Conservation (phyloP, 805 yeast genomes). For the Candida railenensis region DNA sequence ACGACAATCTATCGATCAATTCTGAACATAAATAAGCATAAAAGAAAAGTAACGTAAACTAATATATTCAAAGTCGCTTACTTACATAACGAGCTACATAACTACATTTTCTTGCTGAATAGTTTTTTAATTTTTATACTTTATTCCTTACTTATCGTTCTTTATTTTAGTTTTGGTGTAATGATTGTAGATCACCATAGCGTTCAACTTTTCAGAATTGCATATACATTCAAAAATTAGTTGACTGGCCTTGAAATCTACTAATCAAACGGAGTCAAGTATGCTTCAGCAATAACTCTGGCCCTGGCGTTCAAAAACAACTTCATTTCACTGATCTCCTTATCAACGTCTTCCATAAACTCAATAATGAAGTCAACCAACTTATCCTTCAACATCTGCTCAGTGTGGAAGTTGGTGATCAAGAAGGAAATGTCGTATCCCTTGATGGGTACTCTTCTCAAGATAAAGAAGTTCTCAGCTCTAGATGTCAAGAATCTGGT, state of each 20-base stretch:
- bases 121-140: no score
- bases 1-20: conserved; percentile 1
- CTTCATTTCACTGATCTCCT: conserved; percentile 98
- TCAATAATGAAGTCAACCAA: conserved; percentile 95
- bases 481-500: conserved; percentile 91
- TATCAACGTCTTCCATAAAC: conserved; percentile 98
- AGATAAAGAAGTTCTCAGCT: conserved; percentile 90
- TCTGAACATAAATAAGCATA: conserved; percentile 1
- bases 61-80: no score
- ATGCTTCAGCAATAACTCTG: conserved; percentile 95
- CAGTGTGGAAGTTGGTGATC: conserved; percentile 92
- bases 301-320: conserved; percentile 96
- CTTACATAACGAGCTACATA: not conserved
- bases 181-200: no score
- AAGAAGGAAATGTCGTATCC: conserved; percentile 93
- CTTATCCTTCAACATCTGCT: conserved; percentile 91
- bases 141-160: no score
- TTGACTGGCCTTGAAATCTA: no score
- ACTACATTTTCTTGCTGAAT: no score
- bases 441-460: conserved; percentile 85
- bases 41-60: no score
- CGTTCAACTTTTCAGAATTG: no score
- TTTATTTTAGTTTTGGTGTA: no score
- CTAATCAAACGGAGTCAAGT: conserved; percentile 83
- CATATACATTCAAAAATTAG: no score